Evolutionary conservation across 805 yeast genomes (phyloP).

Genomic region (Wickerhamiella sergipiensis): DNA sequence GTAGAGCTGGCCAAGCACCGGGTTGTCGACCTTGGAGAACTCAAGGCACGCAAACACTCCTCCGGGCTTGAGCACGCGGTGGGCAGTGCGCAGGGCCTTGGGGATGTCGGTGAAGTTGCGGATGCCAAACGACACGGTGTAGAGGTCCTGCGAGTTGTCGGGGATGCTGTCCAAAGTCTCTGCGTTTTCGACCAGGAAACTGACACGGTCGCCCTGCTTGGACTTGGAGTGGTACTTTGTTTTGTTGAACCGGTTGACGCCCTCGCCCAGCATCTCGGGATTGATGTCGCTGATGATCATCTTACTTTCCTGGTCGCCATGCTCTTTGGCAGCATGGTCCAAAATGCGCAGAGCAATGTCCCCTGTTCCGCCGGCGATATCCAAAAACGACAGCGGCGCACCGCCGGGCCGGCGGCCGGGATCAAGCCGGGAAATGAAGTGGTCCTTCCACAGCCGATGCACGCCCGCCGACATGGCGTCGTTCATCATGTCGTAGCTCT

Average conservation of each 20-base stretch:
- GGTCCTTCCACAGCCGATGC: slow-evolving; percentile 90
- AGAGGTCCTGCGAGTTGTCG: slow-evolving; percentile 81
- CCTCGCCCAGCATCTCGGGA: slow-evolving; percentile 90
- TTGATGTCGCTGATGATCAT: slow-evolving; percentile 94
- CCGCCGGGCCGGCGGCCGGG: slow-evolving; percentile 88
- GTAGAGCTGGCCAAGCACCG: slow-evolving; percentile 58
- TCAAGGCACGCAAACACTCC: slow-evolving; percentile 96
- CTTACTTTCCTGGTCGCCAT: slow-evolving; percentile 57
- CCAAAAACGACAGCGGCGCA: slow-evolving; percentile 73
- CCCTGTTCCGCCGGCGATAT: slow-evolving; percentile 98
- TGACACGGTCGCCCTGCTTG: slow-evolving; percentile 55
- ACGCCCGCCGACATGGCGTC: slow-evolving; percentile 96
- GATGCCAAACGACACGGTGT: slow-evolving; percentile 94
- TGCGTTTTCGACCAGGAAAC: slow-evolving; percentile 83
- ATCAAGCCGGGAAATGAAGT: slow-evolving; percentile 74
- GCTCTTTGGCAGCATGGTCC: slow-evolving; percentile 73
- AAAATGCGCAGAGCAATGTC: slow-evolving; percentile 92
- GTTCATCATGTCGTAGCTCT: slow-evolving; percentile 90
- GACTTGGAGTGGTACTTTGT: slow-evolving; percentile 26
- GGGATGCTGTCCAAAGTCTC: slow-evolving; percentile 73
- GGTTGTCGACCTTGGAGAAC: slow-evolving; percentile 81
- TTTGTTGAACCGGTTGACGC: slow-evolving; percentile 54
- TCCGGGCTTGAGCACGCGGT: slow-evolving; percentile 91
- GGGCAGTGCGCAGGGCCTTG: slow-evolving; percentile 88
- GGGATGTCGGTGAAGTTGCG: slow-evolving; percentile 92